Evolutionary conservation across 129 eudicot genomes (phyloP).

Genomic region (Centella asiatica): DNA sequence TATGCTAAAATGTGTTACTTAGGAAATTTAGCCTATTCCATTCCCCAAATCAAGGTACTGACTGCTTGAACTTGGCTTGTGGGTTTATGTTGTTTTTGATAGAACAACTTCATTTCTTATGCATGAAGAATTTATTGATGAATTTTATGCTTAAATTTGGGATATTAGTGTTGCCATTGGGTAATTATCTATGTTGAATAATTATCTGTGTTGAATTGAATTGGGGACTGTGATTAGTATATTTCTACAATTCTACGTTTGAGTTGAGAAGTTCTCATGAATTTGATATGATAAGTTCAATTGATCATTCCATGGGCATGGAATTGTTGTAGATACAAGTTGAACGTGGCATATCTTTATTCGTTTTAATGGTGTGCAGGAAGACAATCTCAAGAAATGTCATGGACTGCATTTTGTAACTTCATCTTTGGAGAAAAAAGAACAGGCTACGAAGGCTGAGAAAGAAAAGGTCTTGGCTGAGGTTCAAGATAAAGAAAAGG

Average conservation of each 20-base stretch:
- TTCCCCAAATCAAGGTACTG: conserved; percentile 70
- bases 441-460: conserved; percentile 5
- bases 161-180: neutral
- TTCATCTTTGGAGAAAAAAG: conserved; percentile 61
- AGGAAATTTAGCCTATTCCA: conserved; percentile 78
- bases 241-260: neutral
- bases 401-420: conserved; percentile 67
- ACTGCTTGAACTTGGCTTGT: neutral
- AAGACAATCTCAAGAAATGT: conserved; percentile 47
- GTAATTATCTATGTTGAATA: neutral
- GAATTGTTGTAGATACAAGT: neutral
- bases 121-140: neutral
- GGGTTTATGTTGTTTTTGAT: neutral
- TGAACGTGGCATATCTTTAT: neutral
- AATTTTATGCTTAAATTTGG: neutral
- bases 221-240: neutral
- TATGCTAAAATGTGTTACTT: conserved; percentile 79
- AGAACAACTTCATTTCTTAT: neutral
- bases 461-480: conserved; percentile 1
- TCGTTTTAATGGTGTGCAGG: conserved; percentile 36
- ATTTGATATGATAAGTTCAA: neutral
- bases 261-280: neutral
- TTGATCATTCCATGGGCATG: neutral
- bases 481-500: conserved; percentile 12
- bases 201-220: neutral